Evolutionary conservation across 192 early-diverging fungal genomes (phyloP).

Genomic region (Haplosporangium gracile): DNA sequence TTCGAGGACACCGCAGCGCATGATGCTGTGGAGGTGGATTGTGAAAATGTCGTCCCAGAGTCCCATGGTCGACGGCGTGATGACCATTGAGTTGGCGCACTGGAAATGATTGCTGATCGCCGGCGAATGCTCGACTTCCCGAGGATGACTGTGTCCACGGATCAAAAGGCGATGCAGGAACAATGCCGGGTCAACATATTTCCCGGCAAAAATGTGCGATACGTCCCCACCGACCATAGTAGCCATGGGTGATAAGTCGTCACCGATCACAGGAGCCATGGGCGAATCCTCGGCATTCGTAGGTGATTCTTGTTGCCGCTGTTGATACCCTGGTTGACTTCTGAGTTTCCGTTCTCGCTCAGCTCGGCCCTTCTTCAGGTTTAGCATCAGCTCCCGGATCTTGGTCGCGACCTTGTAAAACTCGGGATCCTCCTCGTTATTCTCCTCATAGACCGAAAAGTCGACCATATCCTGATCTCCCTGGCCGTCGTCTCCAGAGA

Average conservation of each 20-base stretch:
- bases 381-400: constrained; percentile 46
- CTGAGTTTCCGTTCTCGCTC: constrained; percentile 36
- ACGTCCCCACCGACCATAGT: background rate
- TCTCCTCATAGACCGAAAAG: background rate
- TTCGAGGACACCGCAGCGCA: constrained; percentile 37
- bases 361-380: constrained; percentile 30
- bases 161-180: constrained; percentile 23
- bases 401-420: constrained; percentile 9
- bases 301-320: background rate
- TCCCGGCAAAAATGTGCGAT: background rate
- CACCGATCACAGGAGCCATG: background rate
- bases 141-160: constrained; percentile 28
- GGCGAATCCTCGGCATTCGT: background rate
- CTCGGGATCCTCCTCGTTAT: background rate
- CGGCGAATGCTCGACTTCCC: constrained; percentile 41
- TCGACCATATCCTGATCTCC: constrained; percentile 44
- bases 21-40: constrained; percentile 3
- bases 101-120: constrained; percentile 32
- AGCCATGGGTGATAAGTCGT: background rate
- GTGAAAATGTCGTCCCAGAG: constrained; percentile 49
- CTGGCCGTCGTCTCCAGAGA: constrained; percentile 13
- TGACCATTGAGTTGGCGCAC: constrained; percentile 44
- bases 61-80: constrained; percentile 39
- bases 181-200: background rate
- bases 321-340: background rate